phyloP scores from a whole-genome alignment of 352 stramenopile genomes.

The Globisporangium irregulare region DNA sequence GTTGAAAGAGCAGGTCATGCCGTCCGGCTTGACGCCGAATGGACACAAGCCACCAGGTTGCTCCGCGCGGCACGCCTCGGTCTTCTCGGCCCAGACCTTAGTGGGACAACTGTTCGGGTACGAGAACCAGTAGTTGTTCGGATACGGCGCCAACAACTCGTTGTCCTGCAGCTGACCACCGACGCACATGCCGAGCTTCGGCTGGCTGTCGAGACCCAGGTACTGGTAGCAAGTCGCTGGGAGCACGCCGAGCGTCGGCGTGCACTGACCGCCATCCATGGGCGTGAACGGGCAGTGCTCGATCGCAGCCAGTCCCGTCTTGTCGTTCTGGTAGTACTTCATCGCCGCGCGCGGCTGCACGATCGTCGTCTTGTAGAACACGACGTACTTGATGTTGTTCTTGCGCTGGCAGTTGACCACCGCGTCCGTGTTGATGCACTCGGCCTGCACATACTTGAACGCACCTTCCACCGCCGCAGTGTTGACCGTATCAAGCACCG shows the following conservation, averaged over 20 bases:
- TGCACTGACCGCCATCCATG: slow-evolving; percentile 62
- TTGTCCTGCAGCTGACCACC: slow-evolving; percentile 37
- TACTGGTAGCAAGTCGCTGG: slow-evolving; percentile 52
- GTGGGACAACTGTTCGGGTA: slow-evolving; percentile 63
- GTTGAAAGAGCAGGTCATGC: slow-evolving; percentile 15
- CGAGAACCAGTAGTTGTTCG: slow-evolving; percentile 78
- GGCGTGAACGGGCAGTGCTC: slow-evolving; percentile 53
- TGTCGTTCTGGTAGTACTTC: slow-evolving; percentile 41
- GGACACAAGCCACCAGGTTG: slow-evolving; percentile 44
- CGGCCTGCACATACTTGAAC: slow-evolving; percentile 58
- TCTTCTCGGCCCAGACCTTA: slow-evolving; percentile 44
- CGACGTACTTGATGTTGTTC: slow-evolving; percentile 56
- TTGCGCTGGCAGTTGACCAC: slow-evolving; percentile 47
- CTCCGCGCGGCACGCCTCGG: slow-evolving; percentile 28
- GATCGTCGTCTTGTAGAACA: slow-evolving; percentile 61
- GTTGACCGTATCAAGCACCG: slow-evolving; percentile 49
- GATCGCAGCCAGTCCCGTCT: slow-evolving; percentile 10
- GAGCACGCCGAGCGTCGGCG: slow-evolving; percentile 31
- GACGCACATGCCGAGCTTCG: slow-evolving; percentile 48
- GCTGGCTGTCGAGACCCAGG: slow-evolving; percentile 36
- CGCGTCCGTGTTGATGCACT: slow-evolving; percentile 50
- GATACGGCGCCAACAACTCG: slow-evolving; percentile 63
- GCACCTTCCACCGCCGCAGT: slow-evolving; percentile 50
- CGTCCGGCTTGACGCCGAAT: slow-evolving; percentile 46
- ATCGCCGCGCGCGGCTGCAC: slow-evolving; percentile 28